These are phyloP conservation scores for Colletotrichum sp. DNA, from an alignment of 2,329 filamentous ascomycete genomes.

Conservation along the genomic window DNA sequence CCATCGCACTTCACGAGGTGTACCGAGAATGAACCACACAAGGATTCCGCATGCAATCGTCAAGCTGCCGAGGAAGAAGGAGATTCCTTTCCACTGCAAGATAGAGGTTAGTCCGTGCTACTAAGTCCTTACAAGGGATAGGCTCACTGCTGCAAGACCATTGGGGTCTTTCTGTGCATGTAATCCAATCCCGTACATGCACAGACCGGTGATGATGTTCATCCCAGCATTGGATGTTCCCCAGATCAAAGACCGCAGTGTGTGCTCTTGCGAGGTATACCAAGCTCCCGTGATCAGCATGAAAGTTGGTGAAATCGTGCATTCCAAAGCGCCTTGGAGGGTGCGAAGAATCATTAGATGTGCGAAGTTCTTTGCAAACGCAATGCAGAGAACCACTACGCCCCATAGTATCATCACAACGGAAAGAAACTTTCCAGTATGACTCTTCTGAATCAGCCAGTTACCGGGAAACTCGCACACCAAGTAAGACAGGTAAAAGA, in stretches of 20 bases:
- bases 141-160: not conserved
- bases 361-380: conserved; percentile 32
- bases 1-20: conserved; percentile 34
- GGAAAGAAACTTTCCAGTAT: conserved; percentile 36
- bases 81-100: conserved; percentile 29
- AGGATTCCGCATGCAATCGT: conserved; percentile 27
- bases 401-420: conserved; percentile 38
- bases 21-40: conserved; percentile 32
- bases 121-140: accelerated
- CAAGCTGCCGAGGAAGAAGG: conserved; percentile 30
- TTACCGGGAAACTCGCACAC: conserved; percentile 31
- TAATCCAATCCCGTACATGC: conserved; percentile 29
- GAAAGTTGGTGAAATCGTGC: conserved; percentile 33
- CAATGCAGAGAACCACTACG: conserved; percentile 31
- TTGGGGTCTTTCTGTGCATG: conserved; percentile 18
- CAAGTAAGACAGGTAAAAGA: conserved; percentile 33
- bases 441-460: conserved; percentile 21
- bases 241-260: conserved; percentile 33
- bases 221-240: conserved; percentile 35
- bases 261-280: conserved; percentile 35
- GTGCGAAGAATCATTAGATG: conserved; percentile 31
- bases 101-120: not conserved
- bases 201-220: conserved; percentile 33
- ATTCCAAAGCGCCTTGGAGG: conserved; percentile 33
- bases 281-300: conserved; percentile 35